A percentile compares a stretch with the other conserved stretches of the same genome.
Conservation (phyloP, 257 asterid genomes). For the Solanum corneliomulleri region DNA sequence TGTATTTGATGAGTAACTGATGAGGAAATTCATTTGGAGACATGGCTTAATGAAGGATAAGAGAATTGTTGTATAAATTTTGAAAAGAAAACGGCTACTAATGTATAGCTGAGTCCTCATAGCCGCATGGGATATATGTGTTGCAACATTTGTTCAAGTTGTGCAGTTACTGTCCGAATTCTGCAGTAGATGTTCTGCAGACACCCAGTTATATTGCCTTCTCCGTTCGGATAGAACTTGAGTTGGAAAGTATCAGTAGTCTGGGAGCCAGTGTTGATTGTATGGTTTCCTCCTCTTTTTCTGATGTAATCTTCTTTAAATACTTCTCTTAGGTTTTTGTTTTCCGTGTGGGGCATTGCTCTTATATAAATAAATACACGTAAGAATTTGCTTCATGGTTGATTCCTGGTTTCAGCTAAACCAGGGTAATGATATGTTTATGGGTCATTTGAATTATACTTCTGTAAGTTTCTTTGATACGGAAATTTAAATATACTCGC, state of each 20-base stretch:
- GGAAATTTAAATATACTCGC: neutral
- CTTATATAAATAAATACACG: neutral
- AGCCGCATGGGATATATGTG: neutral
- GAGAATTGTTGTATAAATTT: neutral
- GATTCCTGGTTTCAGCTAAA: neutral
- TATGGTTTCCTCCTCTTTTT: neutral
- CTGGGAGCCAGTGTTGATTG: neutral
- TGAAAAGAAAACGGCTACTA: neutral
- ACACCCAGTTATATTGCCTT: neutral
- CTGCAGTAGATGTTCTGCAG: neutral
- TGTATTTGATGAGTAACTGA: neutral
- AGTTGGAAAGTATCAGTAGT: neutral
- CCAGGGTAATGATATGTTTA: neutral
- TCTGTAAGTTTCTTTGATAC: neutral
- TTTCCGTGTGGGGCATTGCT: neutral
- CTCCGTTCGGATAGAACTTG: neutral
- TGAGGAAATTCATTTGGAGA: neutral
- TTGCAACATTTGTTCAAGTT: neutral
- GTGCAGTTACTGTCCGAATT: neutral
- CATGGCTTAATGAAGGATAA: neutral
- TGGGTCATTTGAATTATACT: neutral
- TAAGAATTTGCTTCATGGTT: neutral
- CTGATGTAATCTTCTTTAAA: neutral
- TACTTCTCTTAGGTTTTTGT: neutral
- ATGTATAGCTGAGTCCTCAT: neutral